A percentile compares a stretch with the other conserved stretches of the same genome.
Evolutionary conservation across 1,139 yeast species (phyloP).

Genomic region (Magnusiomyces suaveolens): DNA sequence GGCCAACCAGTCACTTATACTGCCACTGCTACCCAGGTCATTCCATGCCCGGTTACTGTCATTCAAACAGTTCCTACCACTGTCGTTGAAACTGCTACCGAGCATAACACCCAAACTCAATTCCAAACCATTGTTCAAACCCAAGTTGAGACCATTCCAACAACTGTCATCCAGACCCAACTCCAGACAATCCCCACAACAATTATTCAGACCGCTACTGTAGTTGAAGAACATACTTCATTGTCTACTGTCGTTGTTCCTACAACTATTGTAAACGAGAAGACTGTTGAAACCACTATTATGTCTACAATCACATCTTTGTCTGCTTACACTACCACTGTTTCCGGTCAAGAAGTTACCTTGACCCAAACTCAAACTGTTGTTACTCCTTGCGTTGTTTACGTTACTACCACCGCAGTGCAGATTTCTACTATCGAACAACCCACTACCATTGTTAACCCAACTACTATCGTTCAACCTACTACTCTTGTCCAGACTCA

Average conservation of each 20-base stretch:
- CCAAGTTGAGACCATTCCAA: background rate
- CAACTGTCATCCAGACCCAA: slow-evolving; percentile 3
- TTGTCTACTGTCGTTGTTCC: background rate
- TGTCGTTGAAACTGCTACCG: slow-evolving; percentile 1
- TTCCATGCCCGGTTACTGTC: slow-evolving; percentile 1
- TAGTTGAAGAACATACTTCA: background rate
- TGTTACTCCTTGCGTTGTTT: slow-evolving; percentile 2
- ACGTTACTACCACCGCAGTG: background rate
- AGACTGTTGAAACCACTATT: background rate
- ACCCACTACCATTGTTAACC: slow-evolving; percentile 6
- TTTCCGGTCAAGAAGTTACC: background rate
- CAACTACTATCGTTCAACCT: slow-evolving; percentile 8
- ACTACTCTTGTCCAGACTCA: slow-evolving; percentile 7
- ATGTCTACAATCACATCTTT: background rate
- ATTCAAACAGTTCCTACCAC: slow-evolving; percentile 1
- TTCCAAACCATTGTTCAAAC: background rate
- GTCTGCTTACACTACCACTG: background rate
- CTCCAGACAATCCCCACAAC: background rate
- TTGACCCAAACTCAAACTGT: background rate
- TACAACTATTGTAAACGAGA: background rate
- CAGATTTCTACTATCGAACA: background rate
- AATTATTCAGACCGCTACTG: background rate
- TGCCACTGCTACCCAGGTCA: slow-evolving; percentile 3
- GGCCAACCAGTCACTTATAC: background rate
- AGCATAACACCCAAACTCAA: background rate